These are phyloP conservation scores for Stachybotrys elegans DNA, from an alignment of 2,329 filamentous ascomycete genomes.

Conservation along the genomic window DNA sequence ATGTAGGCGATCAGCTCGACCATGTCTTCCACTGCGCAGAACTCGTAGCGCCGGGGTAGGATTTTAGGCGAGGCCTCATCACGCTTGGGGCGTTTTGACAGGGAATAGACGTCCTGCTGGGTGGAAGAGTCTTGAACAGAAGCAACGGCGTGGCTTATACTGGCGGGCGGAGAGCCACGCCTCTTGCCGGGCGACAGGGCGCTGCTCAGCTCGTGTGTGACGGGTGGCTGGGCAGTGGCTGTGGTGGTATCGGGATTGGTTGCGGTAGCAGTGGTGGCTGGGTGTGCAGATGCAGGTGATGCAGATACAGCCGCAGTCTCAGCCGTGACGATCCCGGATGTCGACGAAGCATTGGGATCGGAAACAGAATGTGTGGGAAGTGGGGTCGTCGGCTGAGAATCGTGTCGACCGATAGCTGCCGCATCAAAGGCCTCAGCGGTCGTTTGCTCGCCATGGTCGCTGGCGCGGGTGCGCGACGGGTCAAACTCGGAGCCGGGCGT, in stretches of 20 bases:
- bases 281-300: slow-evolving; percentile 3
- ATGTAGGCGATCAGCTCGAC: slow-evolving; percentile 90
- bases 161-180: slow-evolving; percentile 19
- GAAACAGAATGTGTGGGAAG: not conserved
- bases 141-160: slow-evolving; percentile 22
- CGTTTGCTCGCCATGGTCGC: not conserved
- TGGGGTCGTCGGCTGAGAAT: not conserved
- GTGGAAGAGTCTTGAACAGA: slow-evolving; percentile 16
- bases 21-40: slow-evolving; percentile 77
- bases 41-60: slow-evolving; percentile 72
- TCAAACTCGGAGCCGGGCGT: not conserved
- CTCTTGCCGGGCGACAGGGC: slow-evolving; percentile 27
- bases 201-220: not conserved
- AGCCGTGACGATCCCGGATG: slow-evolving; percentile 5
- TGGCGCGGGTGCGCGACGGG: not conserved
- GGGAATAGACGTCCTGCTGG: slow-evolving; percentile 7
- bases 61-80: slow-evolving; percentile 48
- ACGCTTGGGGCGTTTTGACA: slow-evolving; percentile 49
- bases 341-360: not conserved
- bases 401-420: too few relatives aligned
- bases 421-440: not conserved
- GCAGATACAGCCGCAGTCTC: slow-evolving; percentile 10
- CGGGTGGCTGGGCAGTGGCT: too few relatives aligned
- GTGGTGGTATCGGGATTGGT: not conserved
- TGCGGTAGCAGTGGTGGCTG: slow-evolving; percentile 6